phyloP scores from a whole-genome alignment of 2,329 filamentous ascomycete species.

The Canariomyces notabilis region DNA sequence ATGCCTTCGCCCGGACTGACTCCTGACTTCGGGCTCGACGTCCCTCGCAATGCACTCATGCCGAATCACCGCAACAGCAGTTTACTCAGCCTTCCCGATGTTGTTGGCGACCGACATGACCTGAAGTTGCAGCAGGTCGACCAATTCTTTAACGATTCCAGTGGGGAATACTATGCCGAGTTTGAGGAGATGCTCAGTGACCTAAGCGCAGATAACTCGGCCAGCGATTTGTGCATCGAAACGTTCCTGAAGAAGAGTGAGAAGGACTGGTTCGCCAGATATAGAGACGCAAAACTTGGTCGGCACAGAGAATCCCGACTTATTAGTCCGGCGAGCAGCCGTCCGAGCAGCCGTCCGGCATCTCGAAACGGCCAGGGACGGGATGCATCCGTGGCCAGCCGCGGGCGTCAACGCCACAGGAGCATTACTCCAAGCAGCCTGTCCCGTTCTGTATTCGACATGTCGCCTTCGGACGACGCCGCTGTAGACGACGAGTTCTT shows the following conservation, averaged over 20 bases:
- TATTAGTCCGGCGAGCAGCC: constrained; percentile 21
- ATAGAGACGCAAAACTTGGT: constrained; percentile 54
- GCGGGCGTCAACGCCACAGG: constrained; percentile 23
- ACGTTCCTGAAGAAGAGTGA: constrained; percentile 60
- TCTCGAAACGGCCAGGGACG: constrained; percentile 17
- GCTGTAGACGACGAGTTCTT: constrained; percentile 33
- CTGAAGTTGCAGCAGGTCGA: constrained; percentile 57
- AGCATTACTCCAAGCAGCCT: constrained; percentile 24
- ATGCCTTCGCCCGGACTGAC: constrained; percentile 18
- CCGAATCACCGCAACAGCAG: constrained; percentile 25
- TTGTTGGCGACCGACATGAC: constrained; percentile 25
- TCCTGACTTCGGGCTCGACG: constrained; percentile 18
- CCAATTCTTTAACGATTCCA: constrained; percentile 62
- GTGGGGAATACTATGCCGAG: constrained; percentile 53
- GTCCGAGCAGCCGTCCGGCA: constrained; percentile 20
- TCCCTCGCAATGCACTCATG: constrained; percentile 20
- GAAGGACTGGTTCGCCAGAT: constrained; percentile 60
- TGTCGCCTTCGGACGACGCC: constrained; percentile 18
- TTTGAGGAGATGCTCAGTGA: constrained; percentile 54
- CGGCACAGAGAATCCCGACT: constrained; percentile 36
- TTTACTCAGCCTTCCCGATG: constrained; percentile 26
- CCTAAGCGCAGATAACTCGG: constrained; percentile 51
- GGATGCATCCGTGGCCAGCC: constrained; percentile 24
- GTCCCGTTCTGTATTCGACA: constrained; percentile 28
- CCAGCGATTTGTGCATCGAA: constrained; percentile 57